Evolutionary conservation across 306 rosid species (phyloP).

Genomic region (Hippophae rhamnoides): DNA sequence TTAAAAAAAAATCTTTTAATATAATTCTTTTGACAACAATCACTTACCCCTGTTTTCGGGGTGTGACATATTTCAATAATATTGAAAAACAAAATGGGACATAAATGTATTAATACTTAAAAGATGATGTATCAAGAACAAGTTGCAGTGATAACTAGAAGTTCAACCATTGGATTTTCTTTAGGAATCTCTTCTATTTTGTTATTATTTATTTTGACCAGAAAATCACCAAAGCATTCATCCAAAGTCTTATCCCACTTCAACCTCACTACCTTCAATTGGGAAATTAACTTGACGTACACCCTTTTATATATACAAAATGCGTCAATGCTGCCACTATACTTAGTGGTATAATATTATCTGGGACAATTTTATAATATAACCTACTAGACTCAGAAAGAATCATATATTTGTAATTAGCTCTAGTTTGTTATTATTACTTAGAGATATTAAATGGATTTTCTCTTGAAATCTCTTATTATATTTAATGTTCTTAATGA

Average conservation of each 20-base stretch:
- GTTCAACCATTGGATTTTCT: slow-evolving; percentile 20
- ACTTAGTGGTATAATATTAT: slow-evolving; percentile 30
- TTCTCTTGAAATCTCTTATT: too few species aligned
- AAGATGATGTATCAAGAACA: slow-evolving; percentile 5
- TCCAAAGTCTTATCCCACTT: slow-evolving; percentile 30
- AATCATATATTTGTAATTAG: too few species aligned
- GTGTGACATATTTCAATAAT: too few species aligned
- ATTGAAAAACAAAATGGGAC: too few species aligned
- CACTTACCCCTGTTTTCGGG: too few species aligned
- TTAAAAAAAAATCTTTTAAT: too few species aligned
- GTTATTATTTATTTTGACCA: not conserved
- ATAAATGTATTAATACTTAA: not conserved
- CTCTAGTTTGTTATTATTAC: too few species aligned
- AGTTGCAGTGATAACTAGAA: slow-evolving; percentile 23
- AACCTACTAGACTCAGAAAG: too few species aligned
- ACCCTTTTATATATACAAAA: slow-evolving; percentile 51
- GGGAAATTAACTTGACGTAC: slow-evolving; percentile 37
- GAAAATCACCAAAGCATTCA: slow-evolving; percentile 37
- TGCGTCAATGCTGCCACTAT: slow-evolving; percentile 48
- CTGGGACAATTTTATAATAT: slow-evolving; percentile 9
- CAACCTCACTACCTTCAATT: slow-evolving; percentile 27
- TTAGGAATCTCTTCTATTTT: slow-evolving; percentile 7
- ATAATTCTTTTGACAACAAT: too few species aligned
- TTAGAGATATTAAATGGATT: too few species aligned
- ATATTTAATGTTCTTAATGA: too few species aligned